Conservation (phyloP, 2,329 filamentous ascomycete species). For the Rhytidhysteron rufulum region DNA sequence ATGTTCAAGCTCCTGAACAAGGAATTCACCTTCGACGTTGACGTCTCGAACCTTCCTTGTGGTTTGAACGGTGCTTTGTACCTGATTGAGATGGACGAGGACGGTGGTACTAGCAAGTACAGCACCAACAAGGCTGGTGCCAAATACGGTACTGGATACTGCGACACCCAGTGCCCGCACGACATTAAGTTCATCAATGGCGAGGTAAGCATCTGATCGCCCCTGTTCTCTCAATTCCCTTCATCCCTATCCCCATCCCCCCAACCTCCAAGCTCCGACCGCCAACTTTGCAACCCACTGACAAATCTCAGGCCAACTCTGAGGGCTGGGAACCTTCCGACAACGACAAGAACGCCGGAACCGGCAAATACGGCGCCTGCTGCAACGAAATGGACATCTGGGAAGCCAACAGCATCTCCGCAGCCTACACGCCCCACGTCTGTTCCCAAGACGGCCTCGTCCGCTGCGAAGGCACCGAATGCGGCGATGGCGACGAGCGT, state of each 20-base stretch:
- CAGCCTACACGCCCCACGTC: constrained; percentile 59
- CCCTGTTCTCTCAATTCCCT: not conserved
- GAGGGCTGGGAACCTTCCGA: constrained; percentile 48
- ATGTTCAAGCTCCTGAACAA: constrained; percentile 16
- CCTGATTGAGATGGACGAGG: constrained; percentile 53
- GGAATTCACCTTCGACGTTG: constrained; percentile 19
- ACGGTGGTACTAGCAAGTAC: constrained; percentile 52
- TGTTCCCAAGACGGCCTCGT: constrained; percentile 49
- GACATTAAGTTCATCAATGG: constrained; percentile 51
- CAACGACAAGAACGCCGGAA: constrained; percentile 50
- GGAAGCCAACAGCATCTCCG: constrained; percentile 62
- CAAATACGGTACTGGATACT: constrained; percentile 50
- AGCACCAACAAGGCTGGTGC: constrained; percentile 46
- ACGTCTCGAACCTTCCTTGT: constrained; percentile 56
- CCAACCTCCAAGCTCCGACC: too few relatives aligned
- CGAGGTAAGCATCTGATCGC: constrained; percentile 30
- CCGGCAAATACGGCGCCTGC: constrained; percentile 54
- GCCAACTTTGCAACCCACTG: too few relatives aligned
- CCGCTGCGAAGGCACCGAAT: constrained; percentile 46
- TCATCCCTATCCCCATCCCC: not conserved
- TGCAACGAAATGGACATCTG: constrained; percentile 64
- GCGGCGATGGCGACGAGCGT: constrained; percentile 44
- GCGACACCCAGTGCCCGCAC: constrained; percentile 32
- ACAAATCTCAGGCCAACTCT: constrained; percentile 47
- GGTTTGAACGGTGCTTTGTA: constrained; percentile 55